A percentile compares a stretch with the other conserved stretches of the same genome.
Evolutionary conservation across 495 filamentous ascomycete species (phyloP).

Genomic region (Daldinia vernicosa): DNA sequence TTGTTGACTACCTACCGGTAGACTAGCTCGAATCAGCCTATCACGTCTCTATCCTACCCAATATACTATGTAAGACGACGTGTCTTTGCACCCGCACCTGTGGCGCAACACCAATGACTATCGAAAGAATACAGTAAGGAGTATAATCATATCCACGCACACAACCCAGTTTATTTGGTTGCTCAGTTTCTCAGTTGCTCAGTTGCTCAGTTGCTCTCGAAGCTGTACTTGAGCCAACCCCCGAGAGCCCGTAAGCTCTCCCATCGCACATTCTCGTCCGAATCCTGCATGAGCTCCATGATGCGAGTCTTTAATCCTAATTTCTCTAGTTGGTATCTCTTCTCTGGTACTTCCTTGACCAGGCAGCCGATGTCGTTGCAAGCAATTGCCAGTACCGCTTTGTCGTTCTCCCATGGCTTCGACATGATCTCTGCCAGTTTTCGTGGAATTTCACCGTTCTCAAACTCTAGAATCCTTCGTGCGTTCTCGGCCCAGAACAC

Average conservation of each 20-base stretch:
- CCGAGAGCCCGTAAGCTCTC: conserved; percentile 93
- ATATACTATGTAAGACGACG: conserved; percentile 37
- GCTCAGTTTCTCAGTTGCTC: conserved; percentile 54
- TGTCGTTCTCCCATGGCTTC: conserved; percentile 90
- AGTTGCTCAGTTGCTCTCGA: conserved; percentile 68
- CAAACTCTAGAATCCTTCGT: conserved; percentile 86
- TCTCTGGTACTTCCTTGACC: conserved; percentile 91
- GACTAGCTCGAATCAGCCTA: conserved; percentile 20
- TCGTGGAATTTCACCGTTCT: conserved; percentile 79
- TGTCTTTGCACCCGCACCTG: conserved; percentile 20
- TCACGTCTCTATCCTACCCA: conserved; percentile 28
- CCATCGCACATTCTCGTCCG: conserved; percentile 91
- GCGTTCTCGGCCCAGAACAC: conserved; percentile 96
- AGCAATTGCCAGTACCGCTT: conserved; percentile 93
- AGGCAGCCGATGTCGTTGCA: conserved; percentile 92
- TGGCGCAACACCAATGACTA: conserved; percentile 19
- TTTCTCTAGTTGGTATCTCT: conserved; percentile 82
- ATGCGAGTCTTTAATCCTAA: conserved; percentile 88
- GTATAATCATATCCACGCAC: conserved; percentile 20
- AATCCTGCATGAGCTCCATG: conserved; percentile 95
- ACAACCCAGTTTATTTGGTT: conserved; percentile 41
- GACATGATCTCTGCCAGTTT: conserved; percentile 87
- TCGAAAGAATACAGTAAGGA: conserved; percentile 31
- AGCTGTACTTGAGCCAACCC: conserved; percentile 92
- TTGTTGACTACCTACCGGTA: conserved; percentile 15